Conservation (phyloP, 2,329 filamentous ascomycete genomes). For the Claviceps africana region DNA sequence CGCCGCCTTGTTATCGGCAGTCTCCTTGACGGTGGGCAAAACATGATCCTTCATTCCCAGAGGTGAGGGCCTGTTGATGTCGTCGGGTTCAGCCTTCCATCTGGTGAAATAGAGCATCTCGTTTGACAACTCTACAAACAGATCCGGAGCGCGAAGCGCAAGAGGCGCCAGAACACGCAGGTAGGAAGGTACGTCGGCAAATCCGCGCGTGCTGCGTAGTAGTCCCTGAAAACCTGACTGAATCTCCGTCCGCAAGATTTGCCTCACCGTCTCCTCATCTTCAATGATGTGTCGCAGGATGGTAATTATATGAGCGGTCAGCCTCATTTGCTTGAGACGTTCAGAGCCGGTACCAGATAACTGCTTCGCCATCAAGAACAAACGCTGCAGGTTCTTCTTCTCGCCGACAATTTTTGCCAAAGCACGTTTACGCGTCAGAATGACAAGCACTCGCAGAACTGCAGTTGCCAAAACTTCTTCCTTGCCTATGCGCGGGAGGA, state of each 20-base stretch:
- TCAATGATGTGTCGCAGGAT: conserved; percentile 87
- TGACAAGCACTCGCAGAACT: conserved; percentile 68
- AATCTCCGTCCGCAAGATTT: conserved; percentile 87
- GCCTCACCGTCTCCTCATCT: conserved; percentile 78
- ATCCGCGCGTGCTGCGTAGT: conserved; percentile 33
- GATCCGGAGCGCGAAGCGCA: conserved; percentile 64
- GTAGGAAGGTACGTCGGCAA: conserved; percentile 56
- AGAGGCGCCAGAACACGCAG: conserved; percentile 65
- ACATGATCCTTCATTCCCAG: conserved; percentile 27
- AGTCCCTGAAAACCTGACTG: conserved; percentile 55
- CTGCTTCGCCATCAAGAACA: conserved; percentile 94
- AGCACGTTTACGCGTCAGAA: conserved; percentile 66
- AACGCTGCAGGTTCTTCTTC: conserved; percentile 73
- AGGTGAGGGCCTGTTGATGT: conserved; percentile 18
- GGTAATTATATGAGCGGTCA: conserved; percentile 57
- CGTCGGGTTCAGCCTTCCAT: conserved; percentile 32
- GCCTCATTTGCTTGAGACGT: conserved; percentile 45
- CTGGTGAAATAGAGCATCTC: conserved; percentile 65
- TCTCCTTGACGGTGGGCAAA: not conserved
- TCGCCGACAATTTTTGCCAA: conserved; percentile 67
- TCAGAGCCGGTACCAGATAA: conserved; percentile 66
- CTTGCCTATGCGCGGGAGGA: conserved; percentile 77
- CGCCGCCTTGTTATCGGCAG: conserved; percentile 6
- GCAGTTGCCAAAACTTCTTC: conserved; percentile 75
- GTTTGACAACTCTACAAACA: conserved; percentile 79